These are phyloP conservation scores for Parachlorella kessleri DNA, from an alignment of 139 green algal genomes.

Conservation along the genomic window DNA sequence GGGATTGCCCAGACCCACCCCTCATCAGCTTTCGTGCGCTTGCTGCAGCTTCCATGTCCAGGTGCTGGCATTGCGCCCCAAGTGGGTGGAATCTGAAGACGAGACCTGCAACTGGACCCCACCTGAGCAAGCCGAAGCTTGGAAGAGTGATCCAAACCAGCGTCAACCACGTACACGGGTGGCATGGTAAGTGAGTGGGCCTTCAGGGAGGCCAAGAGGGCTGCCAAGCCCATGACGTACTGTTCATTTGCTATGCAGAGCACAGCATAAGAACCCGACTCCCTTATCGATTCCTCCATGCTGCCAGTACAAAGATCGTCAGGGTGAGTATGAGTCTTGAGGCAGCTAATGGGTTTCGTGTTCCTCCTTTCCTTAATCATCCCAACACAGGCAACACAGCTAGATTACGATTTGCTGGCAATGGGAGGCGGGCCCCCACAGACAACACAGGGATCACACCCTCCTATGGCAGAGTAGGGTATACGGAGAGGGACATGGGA, in stretches of 20 bases:
- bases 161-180: not conserved
- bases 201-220: not conserved
- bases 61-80: not conserved
- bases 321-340: not conserved
- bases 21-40: not conserved
- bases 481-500: not conserved
- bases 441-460: not conserved
- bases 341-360: not conserved
- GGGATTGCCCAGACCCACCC: not conserved
- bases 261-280: not conserved
- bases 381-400: too few relatives aligned
- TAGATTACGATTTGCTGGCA: not conserved
- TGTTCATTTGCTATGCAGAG: not conserved
- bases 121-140: not conserved
- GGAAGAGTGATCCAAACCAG: not conserved
- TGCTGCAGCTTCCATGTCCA: not conserved
- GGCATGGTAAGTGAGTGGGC: constrained; percentile 1
- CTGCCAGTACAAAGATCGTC: too few relatives aligned
- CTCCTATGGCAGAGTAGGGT: not conserved
- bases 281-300: too few relatives aligned
- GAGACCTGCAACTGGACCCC: not conserved
- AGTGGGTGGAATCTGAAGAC: too few relatives aligned
- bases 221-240: constrained; percentile 8
- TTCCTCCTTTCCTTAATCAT: not conserved
- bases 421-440: not conserved